Base-by-base conservation (phyloP, 73 alveolate species). In the Breviolum minutum region DNA sequence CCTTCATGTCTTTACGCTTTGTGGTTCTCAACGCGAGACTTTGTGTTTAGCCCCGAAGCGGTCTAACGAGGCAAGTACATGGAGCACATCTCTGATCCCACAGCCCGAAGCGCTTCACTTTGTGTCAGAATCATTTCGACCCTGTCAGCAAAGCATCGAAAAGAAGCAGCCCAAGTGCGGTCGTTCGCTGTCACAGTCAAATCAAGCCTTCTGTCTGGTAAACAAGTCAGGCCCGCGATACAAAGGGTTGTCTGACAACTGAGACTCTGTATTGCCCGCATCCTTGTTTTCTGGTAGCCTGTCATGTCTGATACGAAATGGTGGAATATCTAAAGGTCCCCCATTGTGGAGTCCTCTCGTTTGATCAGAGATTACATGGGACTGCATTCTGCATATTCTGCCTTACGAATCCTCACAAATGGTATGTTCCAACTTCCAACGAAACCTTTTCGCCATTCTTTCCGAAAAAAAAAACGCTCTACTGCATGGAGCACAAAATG, bases 201-300 rank as follows among this genome's bases (percentile, higher is more conserved):
- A 32, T 81, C 6, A 76, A 76, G 85, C 69, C 92, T 7, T 8
- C 24, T 27, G 5, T 62, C 62, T 24, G 62, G 64, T 11, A 87
- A 87, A 66, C 95, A 30, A 8, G 95, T 54, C 82, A 16, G 96
- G 87, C 61, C 11, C 20, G 12, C 96, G 96, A 90, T 90, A 90
- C 86, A 90, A 61, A 11, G 96, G 96, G 54, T 90, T 90, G 87
- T 90, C 96, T 54, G 96, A 90, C 96, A 90, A 62, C 96, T 90
- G 96, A 30, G 87, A 68, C 96, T 90, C 96, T 48, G 74, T 30
- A 62, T 90, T 90, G 63, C 96, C 96, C 8, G 96, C 96, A 30
- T 90, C 96, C 63, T 90, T 90, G 66, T 90, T 90, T 87, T 90
- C 96, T 12, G 96, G 96, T 13, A 90, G 74, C 96, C 96, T 90